Percentiles rank a stretch among this genome's conserved stretches.
Evolutionary conservation across 768 basidiomycete species (phyloP).

Genomic region (Boletus eberwhitei): DNA sequence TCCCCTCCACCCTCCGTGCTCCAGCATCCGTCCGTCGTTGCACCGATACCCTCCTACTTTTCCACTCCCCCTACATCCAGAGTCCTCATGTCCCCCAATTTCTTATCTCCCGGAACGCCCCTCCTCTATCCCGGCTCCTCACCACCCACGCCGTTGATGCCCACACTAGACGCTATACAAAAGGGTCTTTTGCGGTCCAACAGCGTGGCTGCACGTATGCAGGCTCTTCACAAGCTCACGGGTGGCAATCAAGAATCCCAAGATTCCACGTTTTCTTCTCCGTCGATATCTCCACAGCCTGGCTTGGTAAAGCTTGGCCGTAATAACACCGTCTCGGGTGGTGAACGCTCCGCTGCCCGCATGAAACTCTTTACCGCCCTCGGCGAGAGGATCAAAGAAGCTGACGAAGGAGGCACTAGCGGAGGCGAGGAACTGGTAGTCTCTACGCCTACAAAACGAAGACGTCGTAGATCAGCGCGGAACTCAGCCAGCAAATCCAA

Average conservation of each 20-base stretch:
- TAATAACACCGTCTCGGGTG: slow-evolving; percentile 81
- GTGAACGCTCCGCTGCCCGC: slow-evolving; percentile 72
- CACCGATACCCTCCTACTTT: slow-evolving; percentile 56
- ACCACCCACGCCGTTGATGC: slow-evolving; percentile 59
- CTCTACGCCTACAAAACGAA: slow-evolving; percentile 48
- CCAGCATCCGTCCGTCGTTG: slow-evolving; percentile 35
- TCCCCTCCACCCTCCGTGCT: slow-evolving; percentile 26
- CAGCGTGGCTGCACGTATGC: slow-evolving; percentile 76
- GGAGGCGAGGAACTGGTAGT: slow-evolving; percentile 52
- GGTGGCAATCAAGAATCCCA: slow-evolving; percentile 62
- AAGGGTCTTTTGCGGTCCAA: slow-evolving; percentile 84
- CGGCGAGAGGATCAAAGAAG: slow-evolving; percentile 54
- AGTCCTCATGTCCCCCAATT: slow-evolving; percentile 41
- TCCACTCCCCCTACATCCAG: slow-evolving; percentile 43
- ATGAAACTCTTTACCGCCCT: slow-evolving; percentile 63
- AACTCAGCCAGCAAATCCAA: slow-evolving; percentile 38
- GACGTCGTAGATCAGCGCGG: slow-evolving; percentile 51
- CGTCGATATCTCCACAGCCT: slow-evolving; percentile 46
- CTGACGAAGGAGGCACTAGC: slow-evolving; percentile 60
- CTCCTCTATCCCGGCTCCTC: slow-evolving; percentile 64
- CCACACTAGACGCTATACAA: slow-evolving; percentile 75
- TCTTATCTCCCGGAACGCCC: slow-evolving; percentile 52
- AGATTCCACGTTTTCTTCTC: slow-evolving; percentile 52
- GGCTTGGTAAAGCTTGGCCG: slow-evolving; percentile 48
- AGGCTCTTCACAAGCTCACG: slow-evolving; percentile 82